These are phyloP conservation scores for Dactylonectria macrodidyma DNA, from an alignment of 2,329 filamentous ascomycete species.

Conservation along the genomic window DNA sequence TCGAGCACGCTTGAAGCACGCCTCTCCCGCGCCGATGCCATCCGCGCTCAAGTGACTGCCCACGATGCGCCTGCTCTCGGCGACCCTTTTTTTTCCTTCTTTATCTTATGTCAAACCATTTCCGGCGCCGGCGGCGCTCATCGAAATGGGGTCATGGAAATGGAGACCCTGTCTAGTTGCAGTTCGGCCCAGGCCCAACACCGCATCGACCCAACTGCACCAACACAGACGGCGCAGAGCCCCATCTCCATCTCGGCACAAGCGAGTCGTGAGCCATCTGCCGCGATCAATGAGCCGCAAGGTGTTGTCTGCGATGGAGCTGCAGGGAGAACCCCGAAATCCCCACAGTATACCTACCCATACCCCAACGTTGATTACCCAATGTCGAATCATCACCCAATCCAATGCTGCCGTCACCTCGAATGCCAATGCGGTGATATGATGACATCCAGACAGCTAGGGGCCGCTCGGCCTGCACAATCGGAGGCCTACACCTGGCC, in stretches of 20 bases:
- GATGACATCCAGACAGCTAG: conserved; percentile 8
- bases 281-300: conserved; percentile 24
- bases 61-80: conserved; percentile 7
- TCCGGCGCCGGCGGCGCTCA: conserved; percentile 22
- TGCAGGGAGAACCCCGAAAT: conserved; percentile 13
- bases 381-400: neutral
- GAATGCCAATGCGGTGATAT: conserved; percentile 2
- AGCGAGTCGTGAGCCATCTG: conserved; percentile 6
- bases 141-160: neutral
- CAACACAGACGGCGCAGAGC: conserved; percentile 1
- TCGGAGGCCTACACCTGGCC: conserved; percentile 18
- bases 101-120: neutral
- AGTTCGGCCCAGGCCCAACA: conserved; percentile 13
- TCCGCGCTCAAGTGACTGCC: conserved; percentile 30
- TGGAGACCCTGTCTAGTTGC: conserved; percentile 4
- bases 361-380: neutral
- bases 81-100: conserved; percentile 5
- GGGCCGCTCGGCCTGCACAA: conserved; percentile 14
- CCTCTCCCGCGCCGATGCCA: conserved; percentile 36
- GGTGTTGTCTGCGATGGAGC: conserved; percentile 9
- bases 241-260: conserved; percentile 11
- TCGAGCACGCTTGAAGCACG: conserved; percentile 19
- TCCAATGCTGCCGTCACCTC: conserved; percentile 1
- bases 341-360: conserved; percentile 9
- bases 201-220: neutral